Conservation (phyloP, 345 rosid genomes). For the Gossypium australe region DNA sequence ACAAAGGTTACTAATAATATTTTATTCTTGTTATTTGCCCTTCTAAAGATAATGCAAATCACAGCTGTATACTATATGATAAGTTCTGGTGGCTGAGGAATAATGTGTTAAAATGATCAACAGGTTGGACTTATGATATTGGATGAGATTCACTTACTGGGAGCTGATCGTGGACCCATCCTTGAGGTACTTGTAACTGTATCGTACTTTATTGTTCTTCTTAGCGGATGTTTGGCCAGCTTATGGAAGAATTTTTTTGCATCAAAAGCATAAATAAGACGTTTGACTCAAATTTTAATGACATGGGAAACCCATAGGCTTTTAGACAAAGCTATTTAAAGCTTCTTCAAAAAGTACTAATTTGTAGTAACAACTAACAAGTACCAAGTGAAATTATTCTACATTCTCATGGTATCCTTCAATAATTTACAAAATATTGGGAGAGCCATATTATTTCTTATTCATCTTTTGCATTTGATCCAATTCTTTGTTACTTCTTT, state of each 20-base stretch:
- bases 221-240: background rate
- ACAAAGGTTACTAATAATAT: conserved; percentile 53
- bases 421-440: background rate
- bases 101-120: conserved; percentile 19
- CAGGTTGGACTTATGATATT: conserved; percentile 94
- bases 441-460: background rate
- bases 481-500: background rate
- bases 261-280: background rate
- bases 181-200: conserved; percentile 67
- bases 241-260: background rate
- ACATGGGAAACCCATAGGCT: background rate
- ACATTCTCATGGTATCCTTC: background rate
- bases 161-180: conserved; percentile 98
- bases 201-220: background rate
- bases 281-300: background rate
- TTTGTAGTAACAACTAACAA: background rate
- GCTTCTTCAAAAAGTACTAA: background rate
- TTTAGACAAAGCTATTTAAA: background rate
- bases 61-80: background rate
- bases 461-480: background rate
- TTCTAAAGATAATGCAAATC: background rate
- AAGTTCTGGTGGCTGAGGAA: conserved; percentile 1
- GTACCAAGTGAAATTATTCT: background rate
- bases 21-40: background rate
- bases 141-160: conserved; percentile 98